Evolutionary conservation across 2,329 filamentous ascomycete species (phyloP), one percentile per base, ranked within the genome.

Genomic region (Aspergillus aculeatinus): DNA sequence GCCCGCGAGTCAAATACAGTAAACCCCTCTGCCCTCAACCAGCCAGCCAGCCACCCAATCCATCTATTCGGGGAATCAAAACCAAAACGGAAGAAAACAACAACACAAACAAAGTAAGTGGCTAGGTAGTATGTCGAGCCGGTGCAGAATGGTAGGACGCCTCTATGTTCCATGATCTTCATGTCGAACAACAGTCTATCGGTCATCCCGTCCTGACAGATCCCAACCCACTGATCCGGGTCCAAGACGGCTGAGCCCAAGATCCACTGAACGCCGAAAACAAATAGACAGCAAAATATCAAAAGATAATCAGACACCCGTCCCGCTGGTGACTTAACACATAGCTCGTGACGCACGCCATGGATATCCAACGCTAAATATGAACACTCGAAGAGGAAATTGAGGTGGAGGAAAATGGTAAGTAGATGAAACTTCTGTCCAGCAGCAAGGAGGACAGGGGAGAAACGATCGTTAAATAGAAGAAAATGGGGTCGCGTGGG

Each of bases 331-430:
- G 57, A 33, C 54, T 52, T 54, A 27, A 51, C 57, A 57, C 58
- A 53, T 63, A 64, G 58, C 62, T 64, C 62, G 48, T 64, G 55
- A 63, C 61, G 48, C 51, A 55, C 61, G 48, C 53, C 55, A 58
- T 59, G 60, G 55, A 63, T 59, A 59, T 64, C 58, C 60, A 65
- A 61, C 50, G 47, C 47, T 33, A 35, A 31, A 60, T 55, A 57
- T 53, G 21, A 60, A 58, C 29, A 55, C 14, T 12, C 12, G 33
- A 35, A 35, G n/a, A 42, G 42, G 33, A 48, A 55, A 10, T 16
- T n/a, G 39, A 55, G 6, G 53, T 6, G 51, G 2, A 39, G 2
- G 33, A 19, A 16, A 19, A 44, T 16, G 51, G 58, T 25, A 33
- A n/a, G 25, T 31, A 39, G 55, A 33, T 35, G 31, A 39, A 61